Conservation (phyloP, 2,329 filamentous ascomycete species). For the Talaromyces albobiverticillius region DNA sequence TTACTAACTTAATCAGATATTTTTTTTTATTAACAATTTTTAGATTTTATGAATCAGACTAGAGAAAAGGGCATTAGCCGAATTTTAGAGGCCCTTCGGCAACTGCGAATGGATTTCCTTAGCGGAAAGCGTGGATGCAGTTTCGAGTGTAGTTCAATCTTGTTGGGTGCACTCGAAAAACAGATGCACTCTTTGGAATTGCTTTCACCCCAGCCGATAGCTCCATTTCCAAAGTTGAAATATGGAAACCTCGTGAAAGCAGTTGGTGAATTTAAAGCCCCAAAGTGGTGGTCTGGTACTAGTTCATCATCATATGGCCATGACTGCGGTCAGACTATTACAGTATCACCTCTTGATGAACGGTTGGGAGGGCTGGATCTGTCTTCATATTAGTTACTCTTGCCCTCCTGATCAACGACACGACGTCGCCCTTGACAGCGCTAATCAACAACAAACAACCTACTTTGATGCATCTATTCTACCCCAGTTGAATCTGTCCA, state of each 20-base stretch:
- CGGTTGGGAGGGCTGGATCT: too few species aligned
- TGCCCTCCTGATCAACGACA: too few species aligned
- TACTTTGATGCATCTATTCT: too few species aligned
- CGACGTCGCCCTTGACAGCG: too few species aligned
- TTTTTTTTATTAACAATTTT: not conserved
- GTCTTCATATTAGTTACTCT: too few species aligned
- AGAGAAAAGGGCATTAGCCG: not conserved
- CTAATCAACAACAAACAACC: too few species aligned
- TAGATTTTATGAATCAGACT: not conserved
- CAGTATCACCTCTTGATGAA: too few species aligned
- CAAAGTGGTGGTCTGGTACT: too few species aligned
- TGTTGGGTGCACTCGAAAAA: slow-evolving; percentile 5
- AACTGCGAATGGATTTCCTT: not conserved
- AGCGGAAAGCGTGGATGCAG: not conserved
- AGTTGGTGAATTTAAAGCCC: not conserved
- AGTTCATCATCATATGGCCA: too few species aligned
- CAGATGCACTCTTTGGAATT: slow-evolving; percentile 11
- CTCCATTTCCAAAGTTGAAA: slow-evolving; percentile 5
- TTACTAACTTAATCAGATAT: not conserved
- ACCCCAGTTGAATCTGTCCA: too few species aligned
- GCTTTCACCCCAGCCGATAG: not conserved
- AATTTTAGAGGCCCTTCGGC: not conserved
- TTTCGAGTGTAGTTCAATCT: slow-evolving; percentile 9
- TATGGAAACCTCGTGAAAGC: not conserved
- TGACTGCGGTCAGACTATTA: too few species aligned